Conservation (phyloP, 108 stramenopile genomes). For the Cyclotella baltica region DNA sequence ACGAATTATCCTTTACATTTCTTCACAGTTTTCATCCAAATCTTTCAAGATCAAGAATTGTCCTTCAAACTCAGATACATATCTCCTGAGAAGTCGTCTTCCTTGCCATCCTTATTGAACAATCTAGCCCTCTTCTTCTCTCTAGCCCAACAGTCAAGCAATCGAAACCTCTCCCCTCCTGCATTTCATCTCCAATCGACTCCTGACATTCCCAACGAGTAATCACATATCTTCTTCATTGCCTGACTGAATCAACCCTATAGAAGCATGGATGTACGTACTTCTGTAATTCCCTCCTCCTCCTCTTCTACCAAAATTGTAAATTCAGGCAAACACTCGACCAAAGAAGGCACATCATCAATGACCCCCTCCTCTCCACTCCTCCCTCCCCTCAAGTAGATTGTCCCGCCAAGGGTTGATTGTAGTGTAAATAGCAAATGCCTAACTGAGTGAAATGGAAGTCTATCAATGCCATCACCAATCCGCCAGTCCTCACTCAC, state of each 20-base stretch:
- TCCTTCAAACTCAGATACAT: slow-evolving; percentile 32
- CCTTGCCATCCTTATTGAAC: slow-evolving; percentile 44
- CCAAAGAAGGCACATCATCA: too few species aligned
- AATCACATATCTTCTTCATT: slow-evolving; percentile 69
- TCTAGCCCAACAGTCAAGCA: slow-evolving; percentile 50
- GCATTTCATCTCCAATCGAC: slow-evolving; percentile 77
- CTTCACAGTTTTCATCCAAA: slow-evolving; percentile 64
- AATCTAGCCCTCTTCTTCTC: slow-evolving; percentile 52
- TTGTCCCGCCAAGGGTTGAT: too few species aligned
- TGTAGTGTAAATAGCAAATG: too few species aligned
- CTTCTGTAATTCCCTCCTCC: slow-evolving; percentile 53
- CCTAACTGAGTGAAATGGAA: too few species aligned
- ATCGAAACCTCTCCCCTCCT: slow-evolving; percentile 61
- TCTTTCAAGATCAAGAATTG: slow-evolving; percentile 50
- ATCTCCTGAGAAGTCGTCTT: slow-evolving; percentile 25
- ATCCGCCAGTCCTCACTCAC: too few species aligned
- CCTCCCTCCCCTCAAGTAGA: too few species aligned
- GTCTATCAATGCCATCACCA: too few species aligned
- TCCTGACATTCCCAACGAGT: slow-evolving; percentile 69
- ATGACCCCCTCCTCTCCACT: too few species aligned
- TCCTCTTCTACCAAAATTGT: slow-evolving; percentile 41
- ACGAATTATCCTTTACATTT: slow-evolving; percentile 61
- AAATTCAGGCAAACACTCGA: too few species aligned
- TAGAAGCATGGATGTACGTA: slow-evolving; percentile 90
- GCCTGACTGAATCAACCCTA: slow-evolving; percentile 84